Evolutionary conservation across 257 asterid genomes (phyloP), one percentile per base, ranked within the genome.

Genomic region (Fraxinus americana): DNA sequence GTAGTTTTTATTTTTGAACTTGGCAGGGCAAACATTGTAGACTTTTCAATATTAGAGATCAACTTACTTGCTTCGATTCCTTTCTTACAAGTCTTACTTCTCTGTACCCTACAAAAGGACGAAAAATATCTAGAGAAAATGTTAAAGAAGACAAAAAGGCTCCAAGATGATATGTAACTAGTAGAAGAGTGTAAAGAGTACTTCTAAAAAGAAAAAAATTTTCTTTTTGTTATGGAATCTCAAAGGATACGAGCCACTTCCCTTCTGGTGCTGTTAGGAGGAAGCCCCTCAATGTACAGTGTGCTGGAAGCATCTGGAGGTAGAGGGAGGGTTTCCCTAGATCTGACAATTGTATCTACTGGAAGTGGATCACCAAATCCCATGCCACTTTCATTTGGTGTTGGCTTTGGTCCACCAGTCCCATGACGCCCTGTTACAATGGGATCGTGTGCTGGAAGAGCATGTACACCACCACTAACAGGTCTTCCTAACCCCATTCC

Each of bases 241-340:
- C 67, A 70, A 67, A 88, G 89, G 92, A 88, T 88, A 88, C 90
- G 92, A 78, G 92, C 88, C 80, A 88, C 86, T 86, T 85, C 90
- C 76, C 92, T 71, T 81, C 75, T 83, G 70, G 87, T 78, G 82
- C 88, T 70, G 83, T 89, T 85, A 29, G 91, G 32, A 52, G 93
- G 93, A 74, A 89, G 91, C 30, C 91, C 93, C 75, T 89, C 91
- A 70, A 87, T 81, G 73, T 85, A 89, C 65, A 89, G 72, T 19
- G 91, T 89, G 79, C 76, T 82, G 4, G 92, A 85, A 72, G 92
- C 92, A 89, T 89, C 91, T 7, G 85, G 86, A 54, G 92, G 92
- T 25, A 89, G 86, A 68, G 91, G 87, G 43, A 89, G 52, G 7
- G 79, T 68, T 68, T 83, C 88, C 77, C 80, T 85, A 75, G 87